phyloP scores from a whole-genome alignment of 2,329 filamentous ascomycete genomes.

The Geoglossum cookeanum region DNA sequence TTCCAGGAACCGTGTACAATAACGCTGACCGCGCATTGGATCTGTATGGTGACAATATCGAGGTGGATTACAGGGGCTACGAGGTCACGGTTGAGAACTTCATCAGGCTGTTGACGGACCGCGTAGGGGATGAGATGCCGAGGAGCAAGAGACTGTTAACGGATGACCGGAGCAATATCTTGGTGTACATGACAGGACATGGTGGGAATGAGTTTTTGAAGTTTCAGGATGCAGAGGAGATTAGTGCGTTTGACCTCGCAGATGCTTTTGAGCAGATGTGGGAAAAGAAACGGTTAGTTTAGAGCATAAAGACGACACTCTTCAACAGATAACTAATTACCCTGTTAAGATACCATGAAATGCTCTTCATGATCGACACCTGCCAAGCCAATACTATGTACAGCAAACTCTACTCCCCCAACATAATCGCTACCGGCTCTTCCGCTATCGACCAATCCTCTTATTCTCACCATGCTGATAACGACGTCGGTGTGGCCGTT shows the following conservation, averaged over 20 bases:
- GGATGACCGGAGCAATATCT: constrained; percentile 86
- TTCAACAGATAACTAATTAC: not conserved
- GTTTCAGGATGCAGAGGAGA: constrained; percentile 96
- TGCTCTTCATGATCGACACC: constrained; percentile 99
- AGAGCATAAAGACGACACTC: not conserved
- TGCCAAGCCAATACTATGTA: constrained; percentile 99
- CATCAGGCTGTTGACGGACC: constrained; percentile 83
- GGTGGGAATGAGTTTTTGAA: constrained; percentile 96
- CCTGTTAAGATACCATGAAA: constrained; percentile 60
- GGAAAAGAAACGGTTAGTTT: constrained; percentile 72
- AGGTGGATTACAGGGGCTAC: constrained; percentile 95
- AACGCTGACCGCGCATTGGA: constrained; percentile 92
- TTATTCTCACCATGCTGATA: constrained; percentile 95
- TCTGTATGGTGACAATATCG: constrained; percentile 94
- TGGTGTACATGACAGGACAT: constrained; percentile 98
- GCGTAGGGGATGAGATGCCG: constrained; percentile 85
- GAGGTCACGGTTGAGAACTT: constrained; percentile 99
- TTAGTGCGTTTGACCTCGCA: constrained; percentile 85
- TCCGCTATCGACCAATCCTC: constrained; percentile 90
- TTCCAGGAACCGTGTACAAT: constrained; percentile 94
- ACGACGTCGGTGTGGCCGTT: constrained; percentile 91
- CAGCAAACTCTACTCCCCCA: constrained; percentile 91
- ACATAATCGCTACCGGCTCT: constrained; percentile 95
- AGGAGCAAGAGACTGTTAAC: constrained; percentile 85
- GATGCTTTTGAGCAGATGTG: constrained; percentile 99